These are phyloP conservation scores for Saturnispora besseyi DNA, from an alignment of 805 yeast species.

Conservation along the genomic window DNA sequence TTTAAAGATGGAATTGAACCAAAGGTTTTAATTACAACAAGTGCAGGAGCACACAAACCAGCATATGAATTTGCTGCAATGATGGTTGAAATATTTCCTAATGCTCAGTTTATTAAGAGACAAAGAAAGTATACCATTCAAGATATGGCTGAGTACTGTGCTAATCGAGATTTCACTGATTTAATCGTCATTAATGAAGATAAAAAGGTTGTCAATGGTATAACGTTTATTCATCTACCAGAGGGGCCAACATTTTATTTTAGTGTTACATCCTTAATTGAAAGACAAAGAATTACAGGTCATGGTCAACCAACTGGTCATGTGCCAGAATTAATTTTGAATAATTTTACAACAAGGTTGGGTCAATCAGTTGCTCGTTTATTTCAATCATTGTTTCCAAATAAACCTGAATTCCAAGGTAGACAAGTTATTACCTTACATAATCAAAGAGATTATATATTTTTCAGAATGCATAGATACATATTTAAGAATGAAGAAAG, in stretches of 20 bases:
- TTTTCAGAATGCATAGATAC: conserved; percentile 92
- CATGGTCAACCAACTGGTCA: conserved; percentile 91
- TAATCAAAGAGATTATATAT: conserved; percentile 91
- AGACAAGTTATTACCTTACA: conserved; percentile 93
- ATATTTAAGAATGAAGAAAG: conserved; percentile 81
- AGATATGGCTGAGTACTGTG: conserved; percentile 78
- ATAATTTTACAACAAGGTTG: conserved; percentile 84
- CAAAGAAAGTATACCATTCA: conserved; percentile 75
- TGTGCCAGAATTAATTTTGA: conserved; percentile 83
- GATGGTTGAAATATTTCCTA: conserved; percentile 76
- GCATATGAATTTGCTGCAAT: conserved; percentile 89
- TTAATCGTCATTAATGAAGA: conserved; percentile 87
- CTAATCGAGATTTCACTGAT: conserved; percentile 80
- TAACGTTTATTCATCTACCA: conserved; percentile 89
- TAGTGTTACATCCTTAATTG: conserved; percentile 66
- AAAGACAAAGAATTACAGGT: conserved; percentile 68
- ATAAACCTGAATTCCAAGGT: conserved; percentile 87
- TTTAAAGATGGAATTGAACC: conserved; percentile 53
- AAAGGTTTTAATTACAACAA: conserved; percentile 84
- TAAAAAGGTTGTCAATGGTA: conserved; percentile 83
- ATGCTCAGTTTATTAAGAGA: conserved; percentile 78
- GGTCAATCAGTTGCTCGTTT: conserved; percentile 91
- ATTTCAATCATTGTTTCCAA: conserved; percentile 89
- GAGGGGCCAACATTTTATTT: conserved; percentile 94
- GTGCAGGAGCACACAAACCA: conserved; percentile 70